Base-by-base conservation (phyloP, 2,329 filamentous ascomycete genomes). In the Pestalotiopsis sp. region DNA sequence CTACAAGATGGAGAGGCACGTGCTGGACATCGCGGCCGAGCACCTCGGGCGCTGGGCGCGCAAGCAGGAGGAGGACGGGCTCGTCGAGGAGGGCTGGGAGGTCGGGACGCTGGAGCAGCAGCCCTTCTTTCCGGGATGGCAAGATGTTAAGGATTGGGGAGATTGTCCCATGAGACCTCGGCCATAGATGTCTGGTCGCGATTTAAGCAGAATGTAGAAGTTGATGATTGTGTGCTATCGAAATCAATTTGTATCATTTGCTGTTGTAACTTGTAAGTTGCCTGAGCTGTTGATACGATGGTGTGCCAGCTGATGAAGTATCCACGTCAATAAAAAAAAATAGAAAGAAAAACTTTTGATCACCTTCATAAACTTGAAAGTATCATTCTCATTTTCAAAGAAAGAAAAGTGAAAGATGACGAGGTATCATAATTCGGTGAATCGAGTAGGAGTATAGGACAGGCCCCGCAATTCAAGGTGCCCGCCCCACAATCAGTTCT, bases 1-100 rank as follows among this genome's bases (percentile, higher is more conserved):
- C 17, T 70, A 70, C 66, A 70, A 70, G 66, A 68, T 70, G 68
- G 68, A 70, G 58, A 39, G 52, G 12, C 68, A 70, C 58, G 68
- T 70, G 45, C 45, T 62, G 45, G 49, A 66, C 13, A 25, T 67
- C 12, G 66, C 66, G 5, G 25, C 14, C 5, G 58, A 70, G 20
- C 27, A 36, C n/a, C 20, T 67, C 25, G 66, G 23, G 23, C 4
- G 23, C 3, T 70, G 68, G 68, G 68, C 68, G 1, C 25, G 13
- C 25, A 38, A 68, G 58, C 68, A 70, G 62, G 68, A 66, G 17
- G 66, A 63, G 17, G 66, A 70, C 36, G 68, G 68, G 14, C 12
- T 68, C 17, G 66, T 63, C 3, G 65, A 66, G 23, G 49, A 39
- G 12, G 66, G 58, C 52, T 70, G 68, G 68, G 62, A 68, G 27